Evolutionary conservation across 441 rosid genomes (phyloP).

Genomic region (Populus tomentosa): DNA sequence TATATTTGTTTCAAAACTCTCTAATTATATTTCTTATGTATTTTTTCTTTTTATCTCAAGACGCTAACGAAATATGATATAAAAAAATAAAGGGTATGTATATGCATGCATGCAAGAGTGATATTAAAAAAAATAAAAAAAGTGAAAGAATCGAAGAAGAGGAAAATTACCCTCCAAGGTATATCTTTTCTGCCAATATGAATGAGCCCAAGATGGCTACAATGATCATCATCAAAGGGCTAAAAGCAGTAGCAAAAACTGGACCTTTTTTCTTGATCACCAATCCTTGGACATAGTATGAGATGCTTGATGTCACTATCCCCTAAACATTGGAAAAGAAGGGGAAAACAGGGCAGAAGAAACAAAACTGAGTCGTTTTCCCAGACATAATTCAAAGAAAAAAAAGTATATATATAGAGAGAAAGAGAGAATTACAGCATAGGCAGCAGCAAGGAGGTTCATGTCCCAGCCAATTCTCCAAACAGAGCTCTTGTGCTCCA

Average conservation of each 20-base stretch:
- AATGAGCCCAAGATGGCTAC: constrained; percentile 64
- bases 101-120: background rate
- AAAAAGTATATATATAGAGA: background rate
- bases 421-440: constrained; percentile 46
- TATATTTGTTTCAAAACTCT: too few species aligned
- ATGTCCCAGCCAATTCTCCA: constrained; percentile 80
- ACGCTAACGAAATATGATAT: too few species aligned
- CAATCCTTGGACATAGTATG: constrained; percentile 57
- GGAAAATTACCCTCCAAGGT: constrained; percentile 40
- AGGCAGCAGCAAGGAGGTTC: constrained; percentile 94
- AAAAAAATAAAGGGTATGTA: background rate
- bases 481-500: constrained; percentile 66
- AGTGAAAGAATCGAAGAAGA: background rate
- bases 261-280: constrained; percentile 56
- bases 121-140: background rate
- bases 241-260: constrained; percentile 56
- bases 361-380: background rate
- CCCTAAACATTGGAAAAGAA: constrained; percentile 25
- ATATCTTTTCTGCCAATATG: constrained; percentile 49
- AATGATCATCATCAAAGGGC: constrained; percentile 62
- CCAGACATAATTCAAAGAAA: background rate
- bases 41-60: too few species aligned
- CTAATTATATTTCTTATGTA: too few species aligned
- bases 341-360: background rate
- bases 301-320: constrained; percentile 54